These are phyloP conservation scores for Xylaria acuta DNA, from an alignment of 495 filamentous ascomycete species.

Conservation along the genomic window DNA sequence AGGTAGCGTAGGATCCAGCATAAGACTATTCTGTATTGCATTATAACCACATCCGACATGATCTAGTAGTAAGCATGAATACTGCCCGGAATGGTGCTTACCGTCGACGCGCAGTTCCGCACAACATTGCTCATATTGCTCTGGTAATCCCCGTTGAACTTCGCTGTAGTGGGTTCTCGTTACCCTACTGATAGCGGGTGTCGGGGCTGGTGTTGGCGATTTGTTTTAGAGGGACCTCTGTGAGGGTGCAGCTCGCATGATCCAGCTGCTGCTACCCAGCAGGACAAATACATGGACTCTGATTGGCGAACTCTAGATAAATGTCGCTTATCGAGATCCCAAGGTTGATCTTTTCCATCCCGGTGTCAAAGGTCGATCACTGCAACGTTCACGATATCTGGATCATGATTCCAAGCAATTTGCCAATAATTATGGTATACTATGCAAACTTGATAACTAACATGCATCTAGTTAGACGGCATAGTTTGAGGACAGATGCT, in stretches of 20 bases:
- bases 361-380: neutral
- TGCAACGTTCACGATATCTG: neutral
- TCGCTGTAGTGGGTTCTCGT: neutral
- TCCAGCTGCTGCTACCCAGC: neutral
- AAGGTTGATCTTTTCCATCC: neutral
- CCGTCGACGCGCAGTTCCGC: neutral
- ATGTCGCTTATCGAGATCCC: neutral
- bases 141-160: neutral
- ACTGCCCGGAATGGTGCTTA: neutral
- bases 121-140: neutral
- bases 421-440: neutral
- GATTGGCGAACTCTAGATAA: neutral
- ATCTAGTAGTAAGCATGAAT: neutral
- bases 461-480: neutral
- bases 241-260: neutral
- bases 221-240: neutral
- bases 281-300: neutral
- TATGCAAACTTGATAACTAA: neutral
- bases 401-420: neutral
- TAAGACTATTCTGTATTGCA: neutral
- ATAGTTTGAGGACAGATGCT: neutral
- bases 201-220: neutral
- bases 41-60: neutral
- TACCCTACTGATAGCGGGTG: neutral
- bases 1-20: neutral